Base-by-base conservation (phyloP, 192 early-diverging fungal genomes). In the Umbelopsis sp. region DNA sequence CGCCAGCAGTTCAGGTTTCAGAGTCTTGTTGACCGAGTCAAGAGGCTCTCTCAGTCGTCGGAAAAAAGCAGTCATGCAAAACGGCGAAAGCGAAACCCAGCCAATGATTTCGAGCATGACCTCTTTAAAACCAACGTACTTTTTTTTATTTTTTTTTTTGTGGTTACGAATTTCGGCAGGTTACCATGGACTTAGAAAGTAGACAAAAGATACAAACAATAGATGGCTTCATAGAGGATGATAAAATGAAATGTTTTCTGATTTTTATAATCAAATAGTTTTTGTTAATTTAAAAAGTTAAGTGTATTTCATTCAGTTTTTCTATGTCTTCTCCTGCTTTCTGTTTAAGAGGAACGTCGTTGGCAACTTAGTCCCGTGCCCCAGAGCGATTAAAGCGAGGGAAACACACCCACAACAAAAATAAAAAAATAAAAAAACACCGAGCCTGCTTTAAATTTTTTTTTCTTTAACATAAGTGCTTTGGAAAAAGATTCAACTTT, bases 71-170 rank as follows among this genome's bases (percentile, higher is more conserved):
- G 56, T 62, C 56, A 29, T 62, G 16, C 31, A 26, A 62, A 34
- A 29, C 25, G 56, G 12, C 56, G 31, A 32, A 62, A 62, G 56
- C 56, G 56, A 62, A 62, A 62, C 56, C 56, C 56, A 62, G 56
- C 56, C 56, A 62, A 62, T 62, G 56, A 62, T 34, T 62, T 29
- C 11, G 17, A 62, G 56, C 56, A 62, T 62, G 56, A 62, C 56
- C 56, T 62, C 56, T 62, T 62, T 62, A 62, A 53, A 22, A 53
- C n/a, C 52, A 26, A 32, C 56, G 29, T 11, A n/a, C n/a, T n/a
- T n/a, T n/a, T 17, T 17, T 11, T 10, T 7, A 32, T 14, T 59
- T 34, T 62, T 62, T 62, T 32, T 34, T 36, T 62, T 62, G 16
- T 4, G 47, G 12, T 44, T 17, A n/a, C 20, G 6, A 21, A n/a